Percentiles rank a stretch among this genome's conserved stretches.
phyloP scores from a whole-genome alignment of 345 rosid genomes.

The Eucalyptus viminalis region DNA sequence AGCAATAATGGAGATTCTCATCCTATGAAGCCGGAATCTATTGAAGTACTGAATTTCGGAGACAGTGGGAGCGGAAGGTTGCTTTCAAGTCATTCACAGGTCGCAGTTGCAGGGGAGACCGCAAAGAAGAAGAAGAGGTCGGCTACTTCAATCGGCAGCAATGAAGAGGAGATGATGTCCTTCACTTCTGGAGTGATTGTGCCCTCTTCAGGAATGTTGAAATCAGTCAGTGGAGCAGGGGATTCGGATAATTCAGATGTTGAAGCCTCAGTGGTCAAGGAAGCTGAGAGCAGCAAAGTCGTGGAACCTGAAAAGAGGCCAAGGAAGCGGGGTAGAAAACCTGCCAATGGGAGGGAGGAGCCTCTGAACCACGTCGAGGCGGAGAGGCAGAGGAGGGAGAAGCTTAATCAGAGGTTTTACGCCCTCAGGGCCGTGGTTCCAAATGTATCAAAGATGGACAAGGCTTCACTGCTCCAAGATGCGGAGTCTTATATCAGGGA shows the following conservation, averaged over 20 bases:
- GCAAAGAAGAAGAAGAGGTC: constrained; percentile 31
- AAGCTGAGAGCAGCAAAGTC: constrained; percentile 40
- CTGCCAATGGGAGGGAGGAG: constrained; percentile 91
- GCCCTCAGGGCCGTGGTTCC: constrained; percentile 85
- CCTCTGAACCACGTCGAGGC: constrained; percentile 92
- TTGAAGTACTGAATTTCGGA: constrained; percentile 59
- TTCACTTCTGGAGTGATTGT: constrained; percentile 58
- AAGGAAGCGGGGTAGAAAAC: constrained; percentile 76
- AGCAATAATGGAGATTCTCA: constrained; percentile 36
- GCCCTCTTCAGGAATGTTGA: constrained; percentile 35
- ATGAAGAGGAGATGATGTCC: constrained; percentile 68
- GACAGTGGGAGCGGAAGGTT: constrained; percentile 54
- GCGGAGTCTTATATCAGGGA: constrained; percentile 76
- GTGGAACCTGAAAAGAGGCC: constrained; percentile 81
- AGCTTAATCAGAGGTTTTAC: constrained; percentile 76
- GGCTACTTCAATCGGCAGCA: constrained; percentile 42
- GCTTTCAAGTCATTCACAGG: constrained; percentile 28
- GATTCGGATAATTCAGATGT: constrained; percentile 92
- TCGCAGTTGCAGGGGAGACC: constrained; percentile 22
- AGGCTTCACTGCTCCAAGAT: constrained; percentile 84
- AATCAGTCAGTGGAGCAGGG: constrained; percentile 31
- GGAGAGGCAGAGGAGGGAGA: constrained; percentile 93
- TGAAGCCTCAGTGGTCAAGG: constrained; percentile 72
- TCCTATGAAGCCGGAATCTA: constrained; percentile 48
- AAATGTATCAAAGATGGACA: constrained; percentile 89